Base-by-base conservation (phyloP, 2,329 filamentous ascomycete genomes). In the Nigrograna mackinnonii region DNA sequence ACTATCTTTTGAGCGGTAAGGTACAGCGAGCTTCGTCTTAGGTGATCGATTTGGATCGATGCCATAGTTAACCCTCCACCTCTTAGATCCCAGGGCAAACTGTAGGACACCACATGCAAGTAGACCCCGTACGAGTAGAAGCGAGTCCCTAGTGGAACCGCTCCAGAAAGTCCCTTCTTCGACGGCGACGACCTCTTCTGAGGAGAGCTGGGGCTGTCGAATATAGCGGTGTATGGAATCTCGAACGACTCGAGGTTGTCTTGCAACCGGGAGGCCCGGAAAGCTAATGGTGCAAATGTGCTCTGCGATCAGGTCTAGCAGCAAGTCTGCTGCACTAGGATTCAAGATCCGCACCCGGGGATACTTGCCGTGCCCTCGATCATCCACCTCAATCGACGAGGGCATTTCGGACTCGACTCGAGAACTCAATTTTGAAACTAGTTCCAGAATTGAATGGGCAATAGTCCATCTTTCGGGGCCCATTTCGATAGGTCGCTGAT, bases 41-140 rank as follows among this genome's bases (percentile, higher is more conserved):
- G 86, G 56, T 78, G 82, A 54, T 1, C 65, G 56, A 6, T 6
- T 42, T 0, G 53, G 45, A 52, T 82, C 76, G 0, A 79, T 67
- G 0, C 85, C 84, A 44, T 84, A 89, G 40, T 86, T 77, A 0
- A 89, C 84, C 3, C 79, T 66, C 80, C 81, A 89, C 2, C 84
- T 69, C 52, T 87, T 87, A 12, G 77, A 63, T 0, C 66, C 61
- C 0, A 87, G 64, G 0, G 68, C 70, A 43, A 84, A 85, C 0
- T 52, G 52, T 0, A 88, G 52, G 0, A 87, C 67, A 0, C 80
- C 77, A 0, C 71, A 62, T 0, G 79, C 78, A 6, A 88, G 60
- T 0, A 88, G 68, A 0, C 85, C 77, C 18, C 79, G 69, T 0
- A 85, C 54, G 2, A 83, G 62, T 0, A 82, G 60, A 0, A 84